Evolutionary conservation across 202 grass and related monocot genomes (phyloP).

Genomic region (Elaeis oleifera): DNA sequence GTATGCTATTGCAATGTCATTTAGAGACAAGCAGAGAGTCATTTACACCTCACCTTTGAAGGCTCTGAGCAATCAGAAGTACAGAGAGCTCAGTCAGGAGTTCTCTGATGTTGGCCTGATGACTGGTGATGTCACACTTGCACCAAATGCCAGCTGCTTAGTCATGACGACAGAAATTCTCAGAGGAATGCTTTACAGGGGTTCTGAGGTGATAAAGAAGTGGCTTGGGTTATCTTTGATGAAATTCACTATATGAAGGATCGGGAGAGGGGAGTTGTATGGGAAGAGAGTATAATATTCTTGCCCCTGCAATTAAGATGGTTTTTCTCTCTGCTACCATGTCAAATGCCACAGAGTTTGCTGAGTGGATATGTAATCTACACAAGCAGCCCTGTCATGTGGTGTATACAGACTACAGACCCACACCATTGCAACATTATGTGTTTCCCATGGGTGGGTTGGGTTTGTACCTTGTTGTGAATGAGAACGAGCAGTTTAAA

Average conservation of each 20-base stretch:
- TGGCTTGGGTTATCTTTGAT: slow-evolving; percentile 98
- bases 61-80: slow-evolving; percentile 98
- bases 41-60: slow-evolving; percentile 92
- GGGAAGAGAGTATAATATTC: slow-evolving; percentile 98
- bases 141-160: slow-evolving; percentile 83
- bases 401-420: slow-evolving; percentile 97
- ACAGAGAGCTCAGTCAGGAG: slow-evolving; percentile 85
- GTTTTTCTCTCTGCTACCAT: slow-evolving; percentile 95
- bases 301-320: slow-evolving; percentile 98
- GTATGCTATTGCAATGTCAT: slow-evolving; percentile 94
- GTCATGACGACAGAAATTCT: slow-evolving; percentile 99
- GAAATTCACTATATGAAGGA: slow-evolving; percentile 99
- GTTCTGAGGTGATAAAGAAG: slow-evolving; percentile 95
- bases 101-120: slow-evolving; percentile 89
- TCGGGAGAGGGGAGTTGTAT: slow-evolving; percentile 84
- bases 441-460: slow-evolving; percentile 81
- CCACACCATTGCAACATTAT: slow-evolving; percentile 94
- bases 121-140: slow-evolving; percentile 92
- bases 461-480: slow-evolving; percentile 89
- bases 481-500: slow-evolving; percentile 92
- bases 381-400: slow-evolving; percentile 96
- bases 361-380: slow-evolving; percentile 94
- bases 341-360: slow-evolving; percentile 98
- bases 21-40: slow-evolving; percentile 90
- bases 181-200: slow-evolving; percentile 93